Percentiles rank a stretch among this genome's conserved stretches.
Conservation (phyloP, 352 stramenopile genomes). For the Phytophthora vignae region DNA sequence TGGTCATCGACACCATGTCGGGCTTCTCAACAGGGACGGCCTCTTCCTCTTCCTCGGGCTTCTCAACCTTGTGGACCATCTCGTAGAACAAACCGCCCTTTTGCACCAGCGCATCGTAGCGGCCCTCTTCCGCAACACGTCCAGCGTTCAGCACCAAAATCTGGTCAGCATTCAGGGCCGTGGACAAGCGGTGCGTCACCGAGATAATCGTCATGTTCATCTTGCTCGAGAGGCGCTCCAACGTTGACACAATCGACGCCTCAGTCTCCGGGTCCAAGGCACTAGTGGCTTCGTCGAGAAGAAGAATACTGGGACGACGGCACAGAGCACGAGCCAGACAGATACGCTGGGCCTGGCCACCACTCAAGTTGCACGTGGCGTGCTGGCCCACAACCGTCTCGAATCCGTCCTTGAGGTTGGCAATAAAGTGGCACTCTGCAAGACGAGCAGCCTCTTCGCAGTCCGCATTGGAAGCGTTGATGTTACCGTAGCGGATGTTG, state of each 20-base stretch:
- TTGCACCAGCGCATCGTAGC: conserved; percentile 76
- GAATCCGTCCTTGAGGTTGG: conserved; percentile 82
- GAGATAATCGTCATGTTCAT: conserved; percentile 92
- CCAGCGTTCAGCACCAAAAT: conserved; percentile 85
- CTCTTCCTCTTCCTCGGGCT: conserved; percentile 57
- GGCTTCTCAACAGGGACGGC: conserved; percentile 25
- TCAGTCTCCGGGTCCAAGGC: conserved; percentile 89
- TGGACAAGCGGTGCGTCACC: conserved; percentile 91
- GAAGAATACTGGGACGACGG: conserved; percentile 78
- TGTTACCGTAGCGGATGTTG: conserved; percentile 89
- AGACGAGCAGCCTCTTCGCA: conserved; percentile 83
- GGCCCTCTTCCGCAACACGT: conserved; percentile 79
- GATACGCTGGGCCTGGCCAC: conserved; percentile 88
- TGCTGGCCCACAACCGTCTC: conserved; percentile 87
- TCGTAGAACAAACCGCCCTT: conserved; percentile 83
- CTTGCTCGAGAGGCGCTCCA: conserved; percentile 82
- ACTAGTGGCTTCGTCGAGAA: conserved; percentile 89
- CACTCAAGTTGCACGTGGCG: conserved; percentile 88
- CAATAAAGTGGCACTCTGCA: conserved; percentile 88
- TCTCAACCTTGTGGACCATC: conserved; percentile 86
- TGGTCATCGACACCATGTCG: conserved; percentile 43
- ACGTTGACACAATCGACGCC: conserved; percentile 82
- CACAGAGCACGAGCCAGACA: conserved; percentile 86
- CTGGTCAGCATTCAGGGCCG: conserved; percentile 77
- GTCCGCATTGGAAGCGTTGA: conserved; percentile 71